phyloP scores from a whole-genome alignment of 768 basidiomycete genomes.

The Flagelloscypha sp. region DNA sequence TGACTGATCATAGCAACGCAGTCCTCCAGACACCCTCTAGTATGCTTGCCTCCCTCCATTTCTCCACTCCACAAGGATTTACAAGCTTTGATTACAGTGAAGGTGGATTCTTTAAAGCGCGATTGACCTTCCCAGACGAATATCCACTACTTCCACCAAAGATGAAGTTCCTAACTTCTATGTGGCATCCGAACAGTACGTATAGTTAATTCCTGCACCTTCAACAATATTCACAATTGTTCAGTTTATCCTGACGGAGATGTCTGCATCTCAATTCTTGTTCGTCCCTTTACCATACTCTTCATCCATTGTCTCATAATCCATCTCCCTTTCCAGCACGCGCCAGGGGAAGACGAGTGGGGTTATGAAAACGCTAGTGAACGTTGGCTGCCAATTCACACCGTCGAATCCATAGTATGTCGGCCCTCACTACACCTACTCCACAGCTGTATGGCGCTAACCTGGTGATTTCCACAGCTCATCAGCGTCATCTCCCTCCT shows the following conservation, averaged over 20 bases:
- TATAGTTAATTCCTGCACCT: slow-evolving; percentile 7
- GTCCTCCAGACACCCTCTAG: slow-evolving; percentile 92
- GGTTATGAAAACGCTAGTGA: slow-evolving; percentile 97
- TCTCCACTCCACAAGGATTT: slow-evolving; percentile 9
- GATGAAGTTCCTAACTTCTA: slow-evolving; percentile 90
- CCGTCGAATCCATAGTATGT: slow-evolving; percentile 89
- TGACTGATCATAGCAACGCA: slow-evolving; percentile 25
- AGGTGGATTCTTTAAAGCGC: slow-evolving; percentile 92
- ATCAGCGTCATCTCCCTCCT: slow-evolving; percentile 93
- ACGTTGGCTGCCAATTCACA: slow-evolving; percentile 96
- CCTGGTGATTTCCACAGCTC: slow-evolving; percentile 44
- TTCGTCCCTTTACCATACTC: slow-evolving; percentile 15
- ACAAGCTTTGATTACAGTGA: slow-evolving; percentile 48
- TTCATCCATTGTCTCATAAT: slow-evolving; percentile 4
- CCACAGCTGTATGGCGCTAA: slow-evolving; percentile 2
- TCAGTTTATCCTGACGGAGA: slow-evolving; percentile 87
- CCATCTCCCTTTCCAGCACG: slow-evolving; percentile 48
- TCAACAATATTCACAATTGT: slow-evolving; percentile 6
- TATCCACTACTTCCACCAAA: slow-evolving; percentile 89
- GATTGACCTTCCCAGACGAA: slow-evolving; percentile 82
- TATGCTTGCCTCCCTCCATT: slow-evolving; percentile 27
- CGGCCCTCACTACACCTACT: slow-evolving; percentile 1
- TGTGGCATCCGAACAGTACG: slow-evolving; percentile 98
- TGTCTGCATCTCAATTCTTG: slow-evolving; percentile 95
- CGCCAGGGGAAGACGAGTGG: slow-evolving; percentile 93